These are phyloP conservation scores for Penicillium sp. DNA, from an alignment of 2,329 filamentous ascomycete species.

Conservation along the genomic window DNA sequence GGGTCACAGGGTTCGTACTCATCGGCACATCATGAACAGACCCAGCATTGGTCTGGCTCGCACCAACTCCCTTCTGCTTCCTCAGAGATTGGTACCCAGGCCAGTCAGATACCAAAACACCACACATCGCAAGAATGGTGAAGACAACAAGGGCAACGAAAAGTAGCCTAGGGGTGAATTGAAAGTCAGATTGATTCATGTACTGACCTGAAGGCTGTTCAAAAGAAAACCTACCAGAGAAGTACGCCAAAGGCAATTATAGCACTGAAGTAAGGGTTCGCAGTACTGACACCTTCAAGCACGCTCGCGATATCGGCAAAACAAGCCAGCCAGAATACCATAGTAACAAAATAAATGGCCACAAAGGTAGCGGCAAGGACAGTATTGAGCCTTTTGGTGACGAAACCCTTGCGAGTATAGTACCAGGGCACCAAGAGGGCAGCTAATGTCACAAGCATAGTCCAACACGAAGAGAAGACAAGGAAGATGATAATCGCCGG, in stretches of 20 bases:
- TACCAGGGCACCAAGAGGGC: constrained; percentile 25
- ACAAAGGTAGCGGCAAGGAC: constrained; percentile 23
- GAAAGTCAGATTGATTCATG: not conserved
- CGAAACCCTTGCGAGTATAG: constrained; percentile 17
- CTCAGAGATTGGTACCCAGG: constrained; percentile 27
- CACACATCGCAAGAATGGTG: constrained; percentile 28
- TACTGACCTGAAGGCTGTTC: not conserved
- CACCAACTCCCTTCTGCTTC: not conserved
- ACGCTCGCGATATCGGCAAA: constrained; percentile 30
- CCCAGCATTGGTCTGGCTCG: not conserved
- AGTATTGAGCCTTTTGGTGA: constrained; percentile 19
- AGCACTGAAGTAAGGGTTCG: constrained; percentile 22
- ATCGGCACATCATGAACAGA: constrained; percentile 14
- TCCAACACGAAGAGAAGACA: constrained; percentile 30
- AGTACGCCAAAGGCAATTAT: constrained; percentile 32
- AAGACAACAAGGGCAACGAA: constrained; percentile 31
- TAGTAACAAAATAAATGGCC: constrained; percentile 29
- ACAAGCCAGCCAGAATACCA: constrained; percentile 33
- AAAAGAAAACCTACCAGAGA: not conserved
- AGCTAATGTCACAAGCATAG: constrained; percentile 22
- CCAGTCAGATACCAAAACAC: constrained; percentile 29
- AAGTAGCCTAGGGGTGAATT: constrained; percentile 23
- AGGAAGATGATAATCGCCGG: constrained; percentile 26
- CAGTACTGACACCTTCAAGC: constrained; percentile 5
- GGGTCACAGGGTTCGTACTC: constrained; percentile 13